Evolutionary conservation across 257 asterid genomes (phyloP).

Genomic region (Dorcoceras hygrometricum): DNA sequence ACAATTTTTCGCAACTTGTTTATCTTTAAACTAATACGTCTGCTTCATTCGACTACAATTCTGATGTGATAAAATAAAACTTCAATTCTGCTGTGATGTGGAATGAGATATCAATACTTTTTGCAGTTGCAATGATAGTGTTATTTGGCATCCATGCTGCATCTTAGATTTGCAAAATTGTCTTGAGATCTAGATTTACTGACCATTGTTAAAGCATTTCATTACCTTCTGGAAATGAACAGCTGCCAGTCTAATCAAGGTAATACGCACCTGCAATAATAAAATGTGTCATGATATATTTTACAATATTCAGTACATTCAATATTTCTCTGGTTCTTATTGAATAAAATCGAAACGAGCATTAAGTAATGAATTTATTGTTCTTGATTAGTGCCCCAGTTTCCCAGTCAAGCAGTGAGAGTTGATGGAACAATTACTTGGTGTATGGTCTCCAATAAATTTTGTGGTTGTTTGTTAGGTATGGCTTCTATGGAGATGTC

Average conservation of each 20-base stretch:
- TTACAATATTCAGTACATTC: conserved; percentile 11
- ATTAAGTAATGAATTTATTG: not conserved
- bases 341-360: not conserved
- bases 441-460: conserved; percentile 13
- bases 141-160: not conserved
- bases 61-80: not conserved
- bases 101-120: not conserved
- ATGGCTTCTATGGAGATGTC: conserved; percentile 98
- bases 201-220: conserved; percentile 8
- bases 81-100: not conserved
- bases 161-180: not conserved
- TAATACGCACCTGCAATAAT: not conserved
- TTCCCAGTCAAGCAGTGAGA: not conserved
- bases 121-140: not conserved
- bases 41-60: not conserved
- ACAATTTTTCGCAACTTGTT: not conserved
- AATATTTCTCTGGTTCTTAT: conserved; percentile 14
- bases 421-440: conserved; percentile 21
- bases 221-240: conserved; percentile 1
- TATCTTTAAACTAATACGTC: not conserved
- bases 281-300: conserved; percentile 4
- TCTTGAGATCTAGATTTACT: conserved; percentile 7
- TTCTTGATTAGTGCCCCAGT: conserved; percentile 12
- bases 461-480: conserved; percentile 44
- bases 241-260: not conserved